Conservation (phyloP, 345 rosid genomes). For the Acer negundo region DNA sequence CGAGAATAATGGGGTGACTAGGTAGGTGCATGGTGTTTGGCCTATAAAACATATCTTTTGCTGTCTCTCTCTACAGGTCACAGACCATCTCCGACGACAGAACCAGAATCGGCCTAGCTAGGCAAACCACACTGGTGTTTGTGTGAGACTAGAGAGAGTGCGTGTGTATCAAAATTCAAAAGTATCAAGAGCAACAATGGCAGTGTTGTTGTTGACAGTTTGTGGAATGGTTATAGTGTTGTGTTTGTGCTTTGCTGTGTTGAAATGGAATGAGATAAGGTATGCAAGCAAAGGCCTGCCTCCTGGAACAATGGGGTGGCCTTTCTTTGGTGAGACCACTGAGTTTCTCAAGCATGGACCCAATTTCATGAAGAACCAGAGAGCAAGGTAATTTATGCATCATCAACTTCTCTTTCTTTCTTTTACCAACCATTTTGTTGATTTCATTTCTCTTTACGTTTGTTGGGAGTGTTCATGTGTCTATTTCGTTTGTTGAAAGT, state of each 20-base stretch:
- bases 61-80: too few species aligned
- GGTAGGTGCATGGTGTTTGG: too few species aligned
- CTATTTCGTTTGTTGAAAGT: slow-evolving; percentile 7
- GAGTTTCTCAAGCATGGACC: slow-evolving; percentile 83
- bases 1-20: too few species aligned
- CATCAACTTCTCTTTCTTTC: neutral
- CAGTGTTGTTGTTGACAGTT: slow-evolving; percentile 37
- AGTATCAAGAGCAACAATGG: slow-evolving; percentile 31
- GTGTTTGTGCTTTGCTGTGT: slow-evolving; percentile 53
- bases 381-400: slow-evolving; percentile 45
- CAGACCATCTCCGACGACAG: too few species aligned
- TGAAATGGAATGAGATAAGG: slow-evolving; percentile 73
- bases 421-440: slow-evolving; percentile 41
- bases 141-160: too few species aligned
- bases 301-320: slow-evolving; percentile 97
- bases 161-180: slow-evolving; percentile 10
- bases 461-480: neutral
- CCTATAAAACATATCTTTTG: too few species aligned
- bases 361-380: slow-evolving; percentile 69
- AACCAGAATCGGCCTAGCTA: too few species aligned
- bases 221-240: slow-evolving; percentile 32
- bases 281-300: slow-evolving; percentile 48
- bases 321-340: slow-evolving; percentile 77
- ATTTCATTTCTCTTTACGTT: slow-evolving; percentile 1
- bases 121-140: too few species aligned